A percentile compares a stretch with the other conserved stretches of the same genome.
These are phyloP conservation scores for Panaeolus cyanescens DNA, from an alignment of 768 basidiomycete species.

Conservation along the genomic window DNA sequence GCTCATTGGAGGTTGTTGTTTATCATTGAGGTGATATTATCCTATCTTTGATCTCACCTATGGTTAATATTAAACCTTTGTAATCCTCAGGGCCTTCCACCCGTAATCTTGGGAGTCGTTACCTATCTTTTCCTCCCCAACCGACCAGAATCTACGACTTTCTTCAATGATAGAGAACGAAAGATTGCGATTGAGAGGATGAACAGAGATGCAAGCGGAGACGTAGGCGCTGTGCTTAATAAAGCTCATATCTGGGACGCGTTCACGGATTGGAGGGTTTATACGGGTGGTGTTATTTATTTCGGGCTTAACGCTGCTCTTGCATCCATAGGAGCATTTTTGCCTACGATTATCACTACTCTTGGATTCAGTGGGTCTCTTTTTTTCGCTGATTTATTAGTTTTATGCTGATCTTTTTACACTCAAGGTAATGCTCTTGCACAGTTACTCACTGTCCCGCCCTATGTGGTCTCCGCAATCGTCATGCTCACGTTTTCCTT, in stretches of 20 bases:
- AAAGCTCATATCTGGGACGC: slow-evolving; percentile 68
- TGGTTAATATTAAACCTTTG: background rate
- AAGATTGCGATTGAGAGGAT: slow-evolving; percentile 67
- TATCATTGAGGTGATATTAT: slow-evolving; percentile 60
- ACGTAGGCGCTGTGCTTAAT: slow-evolving; percentile 64
- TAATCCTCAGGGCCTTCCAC: slow-evolving; percentile 57
- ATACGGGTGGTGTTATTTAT: slow-evolving; percentile 71
- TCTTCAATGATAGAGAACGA: slow-evolving; percentile 55
- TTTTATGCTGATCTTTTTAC: background rate
- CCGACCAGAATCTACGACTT: slow-evolving; percentile 68
- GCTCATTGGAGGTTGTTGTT: slow-evolving; percentile 67
- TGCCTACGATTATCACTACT: slow-evolving; percentile 79
- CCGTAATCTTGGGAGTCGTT: slow-evolving; percentile 62
- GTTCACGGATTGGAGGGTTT: slow-evolving; percentile 74
- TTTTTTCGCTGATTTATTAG: background rate
- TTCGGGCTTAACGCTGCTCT: slow-evolving; percentile 78
- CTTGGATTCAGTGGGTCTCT: slow-evolving; percentile 65
- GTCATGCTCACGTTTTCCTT: slow-evolving; percentile 62
- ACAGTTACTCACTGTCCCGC: slow-evolving; percentile 79
- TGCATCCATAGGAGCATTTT: slow-evolving; percentile 80
- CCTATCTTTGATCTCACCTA: background rate
- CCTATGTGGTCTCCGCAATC: slow-evolving; percentile 71
- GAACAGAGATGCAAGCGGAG: slow-evolving; percentile 66
- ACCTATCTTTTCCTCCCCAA: slow-evolving; percentile 61
- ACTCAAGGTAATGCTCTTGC: slow-evolving; percentile 59